These are phyloP conservation scores for Penicillium sp. DNA, from an alignment of 2,329 filamentous ascomycete genomes.

Conservation along the genomic window DNA sequence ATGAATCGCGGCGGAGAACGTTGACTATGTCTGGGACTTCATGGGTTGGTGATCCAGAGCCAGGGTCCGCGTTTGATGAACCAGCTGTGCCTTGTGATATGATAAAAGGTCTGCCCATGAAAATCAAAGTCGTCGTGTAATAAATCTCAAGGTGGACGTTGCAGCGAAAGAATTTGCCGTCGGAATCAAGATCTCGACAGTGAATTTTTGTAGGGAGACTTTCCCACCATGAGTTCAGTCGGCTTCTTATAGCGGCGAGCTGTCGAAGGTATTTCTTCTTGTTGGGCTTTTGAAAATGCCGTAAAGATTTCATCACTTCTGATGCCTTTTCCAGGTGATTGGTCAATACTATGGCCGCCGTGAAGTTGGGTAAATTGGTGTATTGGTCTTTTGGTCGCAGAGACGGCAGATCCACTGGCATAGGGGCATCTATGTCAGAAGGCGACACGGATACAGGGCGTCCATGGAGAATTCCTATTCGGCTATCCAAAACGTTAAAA, in stretches of 20 bases:
- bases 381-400: constrained; percentile 37
- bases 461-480: constrained; percentile 55
- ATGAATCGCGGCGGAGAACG: constrained; percentile 47
- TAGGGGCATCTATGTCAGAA: constrained; percentile 52
- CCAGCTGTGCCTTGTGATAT: constrained; percentile 27
- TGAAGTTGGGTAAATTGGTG: constrained; percentile 42
- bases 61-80: background rate
- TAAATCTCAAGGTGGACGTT: constrained; percentile 51
- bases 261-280: constrained; percentile 31
- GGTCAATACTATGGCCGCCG: constrained; percentile 45
- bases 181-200: constrained; percentile 36
- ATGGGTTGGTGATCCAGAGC: background rate
- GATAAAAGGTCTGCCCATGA: constrained; percentile 53
- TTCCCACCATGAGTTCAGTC: constrained; percentile 35
- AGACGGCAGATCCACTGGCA: constrained; percentile 46
- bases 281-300: constrained; percentile 27
- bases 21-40: constrained; percentile 3
- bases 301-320: constrained; percentile 31
- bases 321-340: constrained; percentile 31
- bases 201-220: constrained; percentile 29
- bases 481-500: constrained; percentile 31
- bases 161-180: constrained; percentile 42
- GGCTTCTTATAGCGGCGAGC: constrained; percentile 28
- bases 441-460: constrained; percentile 52
- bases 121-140: constrained; percentile 52